phyloP scores from a whole-genome alignment of 306 rosid species.

The Medicago ruthenica region DNA sequence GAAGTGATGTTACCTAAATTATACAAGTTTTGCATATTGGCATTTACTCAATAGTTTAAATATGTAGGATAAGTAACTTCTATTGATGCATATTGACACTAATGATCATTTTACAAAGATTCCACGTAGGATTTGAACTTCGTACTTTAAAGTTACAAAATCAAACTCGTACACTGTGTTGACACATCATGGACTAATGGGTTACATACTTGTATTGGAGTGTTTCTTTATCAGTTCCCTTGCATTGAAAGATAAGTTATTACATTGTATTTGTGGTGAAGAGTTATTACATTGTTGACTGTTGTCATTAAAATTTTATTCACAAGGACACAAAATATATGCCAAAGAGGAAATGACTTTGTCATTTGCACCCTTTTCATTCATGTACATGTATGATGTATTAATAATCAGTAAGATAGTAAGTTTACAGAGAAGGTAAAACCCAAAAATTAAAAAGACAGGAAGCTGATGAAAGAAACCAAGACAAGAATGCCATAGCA shows the following conservation, averaged over 20 bases:
- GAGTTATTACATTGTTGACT: conserved; percentile 24
- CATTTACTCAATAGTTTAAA: background rate
- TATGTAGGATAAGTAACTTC: background rate
- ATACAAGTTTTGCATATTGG: background rate
- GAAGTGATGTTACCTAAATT: too few species aligned
- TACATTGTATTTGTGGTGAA: background rate
- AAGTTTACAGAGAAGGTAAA: conserved; percentile 60
- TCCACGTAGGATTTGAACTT: too few species aligned
- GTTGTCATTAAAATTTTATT: conserved; percentile 35
- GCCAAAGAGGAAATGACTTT: conserved; percentile 40
- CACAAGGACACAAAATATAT: conserved; percentile 26
- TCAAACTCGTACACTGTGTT: too few species aligned
- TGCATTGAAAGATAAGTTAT: background rate
- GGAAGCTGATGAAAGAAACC: conserved; percentile 75
- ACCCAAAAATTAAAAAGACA: conserved; percentile 89
- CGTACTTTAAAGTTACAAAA: too few species aligned
- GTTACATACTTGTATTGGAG: too few species aligned
- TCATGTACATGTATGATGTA: conserved; percentile 20
- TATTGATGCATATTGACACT: too few species aligned
- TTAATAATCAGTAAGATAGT: conserved; percentile 25
- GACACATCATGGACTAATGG: background rate
- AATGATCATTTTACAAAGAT: too few species aligned
- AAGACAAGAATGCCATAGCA: conserved; percentile 87
- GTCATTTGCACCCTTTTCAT: conserved; percentile 45
- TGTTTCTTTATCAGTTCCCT: background rate